Percentiles rank a stretch among this genome's conserved stretches.
Evolutionary conservation across 805 yeast genomes (phyloP).

Genomic region (Candida railenensis): DNA sequence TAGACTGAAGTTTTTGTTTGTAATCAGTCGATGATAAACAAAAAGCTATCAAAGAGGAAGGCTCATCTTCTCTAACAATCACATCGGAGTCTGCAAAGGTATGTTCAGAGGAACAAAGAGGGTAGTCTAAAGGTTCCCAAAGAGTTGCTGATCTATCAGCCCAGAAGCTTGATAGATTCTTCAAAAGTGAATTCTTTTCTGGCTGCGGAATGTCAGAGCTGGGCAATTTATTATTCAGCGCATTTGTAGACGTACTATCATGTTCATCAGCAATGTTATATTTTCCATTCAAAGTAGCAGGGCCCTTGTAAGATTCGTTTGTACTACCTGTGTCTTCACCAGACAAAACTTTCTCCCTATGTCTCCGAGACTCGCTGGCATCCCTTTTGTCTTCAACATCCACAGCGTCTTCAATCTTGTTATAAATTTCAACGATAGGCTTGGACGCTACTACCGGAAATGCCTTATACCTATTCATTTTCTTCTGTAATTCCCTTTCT

Average conservation of each 20-base stretch:
- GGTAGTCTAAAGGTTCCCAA: constrained; percentile 91
- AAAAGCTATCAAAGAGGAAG: constrained; percentile 90
- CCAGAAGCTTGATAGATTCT: constrained; percentile 89
- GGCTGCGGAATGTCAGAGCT: constrained; percentile 37
- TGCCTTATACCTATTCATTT: constrained; percentile 64
- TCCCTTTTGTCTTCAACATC: constrained; percentile 36
- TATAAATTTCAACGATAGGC: constrained; percentile 89
- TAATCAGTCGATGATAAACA: constrained; percentile 87
- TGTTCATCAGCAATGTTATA: constrained; percentile 2
- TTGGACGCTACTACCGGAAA: constrained; percentile 69
- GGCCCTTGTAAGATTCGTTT: neutral
- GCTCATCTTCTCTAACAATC: constrained; percentile 93
- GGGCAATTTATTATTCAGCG: constrained; percentile 3
- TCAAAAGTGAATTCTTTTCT: constrained; percentile 76
- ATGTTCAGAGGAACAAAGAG: constrained; percentile 78
- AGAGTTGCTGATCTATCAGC: constrained; percentile 94
- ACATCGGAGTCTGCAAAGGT: constrained; percentile 92
- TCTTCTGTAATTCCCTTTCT: constrained; percentile 65
- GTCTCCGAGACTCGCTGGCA: neutral
- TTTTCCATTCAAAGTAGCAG: neutral
- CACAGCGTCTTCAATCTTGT: constrained; percentile 86
- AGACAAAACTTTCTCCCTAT: neutral
- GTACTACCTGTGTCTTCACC: neutral
- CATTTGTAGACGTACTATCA: constrained; percentile 1
- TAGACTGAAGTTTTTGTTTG: constrained; percentile 53